phyloP scores from a whole-genome alignment of 2,329 filamentous ascomycete genomes.

The Cordyceps pruinosa region DNA sequence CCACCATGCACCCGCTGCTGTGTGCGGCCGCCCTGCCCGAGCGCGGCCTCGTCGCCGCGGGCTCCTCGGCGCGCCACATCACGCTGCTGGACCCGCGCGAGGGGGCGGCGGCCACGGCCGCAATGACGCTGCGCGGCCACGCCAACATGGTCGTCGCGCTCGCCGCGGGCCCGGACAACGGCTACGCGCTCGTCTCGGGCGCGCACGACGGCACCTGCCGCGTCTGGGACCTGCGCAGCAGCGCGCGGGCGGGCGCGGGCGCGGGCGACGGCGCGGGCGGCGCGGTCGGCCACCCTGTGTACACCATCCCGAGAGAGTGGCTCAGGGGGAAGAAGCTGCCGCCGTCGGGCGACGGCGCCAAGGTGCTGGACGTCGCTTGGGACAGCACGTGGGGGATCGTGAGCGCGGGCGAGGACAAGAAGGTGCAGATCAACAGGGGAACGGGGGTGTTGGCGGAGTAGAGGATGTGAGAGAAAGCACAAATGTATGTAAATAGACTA shows the following conservation, averaged over 20 bases:
- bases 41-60: constrained; percentile 58
- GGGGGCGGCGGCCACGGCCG: constrained; percentile 61
- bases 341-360: constrained; percentile 72
- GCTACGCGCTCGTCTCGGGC: constrained; percentile 80
- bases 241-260: constrained; percentile 57
- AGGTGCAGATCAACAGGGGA: constrained; percentile 81
- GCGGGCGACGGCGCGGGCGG: constrained; percentile 52
- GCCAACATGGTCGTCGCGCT: constrained; percentile 60
- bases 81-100: constrained; percentile 87
- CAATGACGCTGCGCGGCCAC: constrained; percentile 89
- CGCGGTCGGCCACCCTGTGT: constrained; percentile 65
- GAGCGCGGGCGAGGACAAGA: constrained; percentile 87
- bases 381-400: constrained; percentile 81
- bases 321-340: constrained; percentile 56
- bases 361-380: constrained; percentile 87
- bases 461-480: background rate
- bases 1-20: constrained; percentile 76
- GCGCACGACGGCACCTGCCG: constrained; percentile 87
- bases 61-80: constrained; percentile 79
- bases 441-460: constrained; percentile 41
- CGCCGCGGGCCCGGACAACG: constrained; percentile 51
- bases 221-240: constrained; percentile 85
- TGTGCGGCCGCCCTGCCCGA: constrained; percentile 68
- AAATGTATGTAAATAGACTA: constrained; percentile 7
- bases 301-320: constrained; percentile 69